These are phyloP conservation scores for Rubroboletus satanas DNA, from an alignment of 768 basidiomycete genomes.

Conservation along the genomic window DNA sequence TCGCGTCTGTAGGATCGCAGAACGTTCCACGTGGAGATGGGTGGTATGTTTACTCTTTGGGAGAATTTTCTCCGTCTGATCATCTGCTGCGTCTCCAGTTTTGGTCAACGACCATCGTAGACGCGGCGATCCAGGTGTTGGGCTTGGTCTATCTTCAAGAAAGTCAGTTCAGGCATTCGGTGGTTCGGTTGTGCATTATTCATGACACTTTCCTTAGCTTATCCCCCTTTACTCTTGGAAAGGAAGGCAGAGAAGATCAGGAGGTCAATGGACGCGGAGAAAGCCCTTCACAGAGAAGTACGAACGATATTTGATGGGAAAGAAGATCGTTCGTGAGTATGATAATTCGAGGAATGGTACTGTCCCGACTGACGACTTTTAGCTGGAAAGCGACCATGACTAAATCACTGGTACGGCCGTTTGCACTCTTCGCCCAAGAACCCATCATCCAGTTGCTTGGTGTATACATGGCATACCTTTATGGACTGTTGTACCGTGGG, in stretches of 20 bases:
- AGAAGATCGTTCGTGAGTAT: constrained; percentile 42
- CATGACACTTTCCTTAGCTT: constrained; percentile 21
- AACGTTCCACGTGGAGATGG: constrained; percentile 68
- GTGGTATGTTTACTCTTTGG: constrained; percentile 40
- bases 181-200: constrained; percentile 7
- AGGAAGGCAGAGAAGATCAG: constrained; percentile 48
- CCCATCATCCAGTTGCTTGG: constrained; percentile 67
- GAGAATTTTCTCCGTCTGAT: not conserved
- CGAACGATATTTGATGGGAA: constrained; percentile 45
- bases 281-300: constrained; percentile 35
- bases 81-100: constrained; percentile 37
- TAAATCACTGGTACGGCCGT: constrained; percentile 62
- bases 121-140: constrained; percentile 48
- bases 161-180: constrained; percentile 39
- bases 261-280: constrained; percentile 46
- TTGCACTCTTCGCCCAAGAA: constrained; percentile 55
- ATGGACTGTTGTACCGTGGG: constrained; percentile 58
- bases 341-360: not conserved
- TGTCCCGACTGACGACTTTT: not conserved
- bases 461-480: constrained; percentile 66
- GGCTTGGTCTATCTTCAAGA: constrained; percentile 60
- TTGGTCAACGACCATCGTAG: constrained; percentile 62
- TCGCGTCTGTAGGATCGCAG: constrained; percentile 41
- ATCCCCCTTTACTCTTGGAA: constrained; percentile 36
- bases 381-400: constrained; percentile 53